Evolutionary conservation across 495 filamentous ascomycete genomes (phyloP).

Genomic region (Penicillium pancosmium): DNA sequence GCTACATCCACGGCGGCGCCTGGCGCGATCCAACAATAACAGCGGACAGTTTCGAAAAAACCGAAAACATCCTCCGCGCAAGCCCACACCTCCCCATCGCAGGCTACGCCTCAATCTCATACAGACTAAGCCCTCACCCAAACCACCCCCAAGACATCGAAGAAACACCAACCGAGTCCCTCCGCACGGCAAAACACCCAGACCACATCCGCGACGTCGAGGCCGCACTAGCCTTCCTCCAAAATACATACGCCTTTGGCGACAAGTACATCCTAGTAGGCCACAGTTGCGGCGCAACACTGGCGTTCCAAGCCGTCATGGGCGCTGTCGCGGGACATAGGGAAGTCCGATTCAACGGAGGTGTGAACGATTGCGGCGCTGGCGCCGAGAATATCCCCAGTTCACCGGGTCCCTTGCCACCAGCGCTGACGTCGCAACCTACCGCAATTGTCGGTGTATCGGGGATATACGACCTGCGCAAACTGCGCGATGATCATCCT

Average conservation of each 20-base stretch:
- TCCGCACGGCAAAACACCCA: constrained; percentile 63
- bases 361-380: constrained; percentile 7
- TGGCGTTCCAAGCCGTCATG: constrained; percentile 72
- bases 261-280: constrained; percentile 67
- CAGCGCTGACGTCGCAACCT: constrained; percentile 32
- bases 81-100: constrained; percentile 45
- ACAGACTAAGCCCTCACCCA: constrained; percentile 78
- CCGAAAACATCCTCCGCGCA: constrained; percentile 47
- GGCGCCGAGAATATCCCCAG: constrained; percentile 17
- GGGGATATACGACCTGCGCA: constrained; percentile 68
- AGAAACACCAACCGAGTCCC: constrained; percentile 37
- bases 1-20: constrained; percentile 87
- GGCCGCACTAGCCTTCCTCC: constrained; percentile 61
- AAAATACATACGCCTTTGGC: constrained; percentile 53
- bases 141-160: constrained; percentile 53
- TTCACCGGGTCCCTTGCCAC: constrained; percentile 25
- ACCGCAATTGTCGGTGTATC: constrained; percentile 60
- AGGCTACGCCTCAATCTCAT: constrained; percentile 73
- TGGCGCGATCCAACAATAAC: constrained; percentile 77
- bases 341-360: constrained; percentile 18
- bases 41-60: constrained; percentile 50
- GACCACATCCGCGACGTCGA: constrained; percentile 74
- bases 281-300: constrained; percentile 74
- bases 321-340: constrained; percentile 30
- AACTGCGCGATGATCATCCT: constrained; percentile 50